Percentiles rank a stretch among this genome's conserved stretches.
phyloP scores from a whole-genome alignment of 1,284 basidiomycete genomes.

The Melanopsichium pennsylvanicum region DNA sequence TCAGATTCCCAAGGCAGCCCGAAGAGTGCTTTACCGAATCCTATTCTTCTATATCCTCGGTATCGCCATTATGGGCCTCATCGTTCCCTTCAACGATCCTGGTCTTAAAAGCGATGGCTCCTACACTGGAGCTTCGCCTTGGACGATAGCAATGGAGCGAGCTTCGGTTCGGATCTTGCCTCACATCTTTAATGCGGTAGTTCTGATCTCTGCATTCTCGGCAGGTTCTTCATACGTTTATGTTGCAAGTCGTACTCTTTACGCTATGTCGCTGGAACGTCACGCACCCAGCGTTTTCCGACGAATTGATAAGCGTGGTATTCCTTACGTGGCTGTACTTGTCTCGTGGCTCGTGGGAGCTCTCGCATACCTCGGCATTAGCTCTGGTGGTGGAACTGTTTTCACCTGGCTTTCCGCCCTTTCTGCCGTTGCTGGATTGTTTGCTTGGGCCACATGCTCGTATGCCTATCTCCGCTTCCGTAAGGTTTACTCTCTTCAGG shows the following conservation, averaged over 20 bases:
- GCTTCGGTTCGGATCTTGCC: constrained; percentile 67
- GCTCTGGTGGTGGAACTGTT: constrained; percentile 69
- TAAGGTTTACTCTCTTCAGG: constrained; percentile 73
- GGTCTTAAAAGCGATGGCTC: constrained; percentile 27
- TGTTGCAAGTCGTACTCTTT: constrained; percentile 76
- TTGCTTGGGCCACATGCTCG: constrained; percentile 85
- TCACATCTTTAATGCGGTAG: constrained; percentile 76
- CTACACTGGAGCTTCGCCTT: constrained; percentile 51
- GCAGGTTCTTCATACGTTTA: constrained; percentile 85
- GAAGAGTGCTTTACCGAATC: constrained; percentile 67
- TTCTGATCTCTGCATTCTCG: constrained; percentile 83
- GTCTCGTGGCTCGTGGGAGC: constrained; percentile 76
- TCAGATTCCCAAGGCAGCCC: constrained; percentile 58
- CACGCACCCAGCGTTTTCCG: constrained; percentile 80
- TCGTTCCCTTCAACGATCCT: constrained; percentile 52
- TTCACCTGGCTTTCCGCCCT: constrained; percentile 72
- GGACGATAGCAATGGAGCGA: constrained; percentile 67
- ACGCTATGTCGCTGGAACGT: constrained; percentile 77
- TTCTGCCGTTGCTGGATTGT: constrained; percentile 73
- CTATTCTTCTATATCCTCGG: constrained; percentile 67
- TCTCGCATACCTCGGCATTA: constrained; percentile 72
- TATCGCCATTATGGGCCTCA: constrained; percentile 64
- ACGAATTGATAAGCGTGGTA: constrained; percentile 74
- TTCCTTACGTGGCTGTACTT: constrained; percentile 77
- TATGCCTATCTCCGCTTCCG: constrained; percentile 79